Percentiles rank a stretch among this genome's conserved stretches.
These are phyloP conservation scores for Trichosporon ovoides DNA, from an alignment of 1,284 basidiomycete genomes.

Conservation along the genomic window DNA sequence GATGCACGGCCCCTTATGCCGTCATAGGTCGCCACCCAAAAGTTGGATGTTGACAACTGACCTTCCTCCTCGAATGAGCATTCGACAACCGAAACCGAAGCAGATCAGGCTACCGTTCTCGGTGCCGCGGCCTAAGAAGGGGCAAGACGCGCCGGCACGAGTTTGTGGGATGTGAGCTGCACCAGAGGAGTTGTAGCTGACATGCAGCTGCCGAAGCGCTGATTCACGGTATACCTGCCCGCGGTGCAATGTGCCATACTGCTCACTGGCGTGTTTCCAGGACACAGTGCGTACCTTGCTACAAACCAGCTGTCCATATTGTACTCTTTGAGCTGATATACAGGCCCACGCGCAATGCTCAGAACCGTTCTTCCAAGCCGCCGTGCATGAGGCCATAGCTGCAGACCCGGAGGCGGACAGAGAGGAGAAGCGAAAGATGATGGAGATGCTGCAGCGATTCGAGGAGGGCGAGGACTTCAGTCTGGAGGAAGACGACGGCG, in stretches of 20 bases:
- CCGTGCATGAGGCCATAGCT: conserved; percentile 37
- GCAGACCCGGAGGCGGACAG: conserved; percentile 30
- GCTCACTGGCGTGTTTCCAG: conserved; percentile 46
- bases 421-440: conserved; percentile 44
- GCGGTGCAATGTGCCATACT: conserved; percentile 47
- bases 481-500: conserved; percentile 32
- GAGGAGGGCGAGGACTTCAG: conserved; percentile 34
- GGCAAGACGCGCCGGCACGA: conserved; percentile 17
- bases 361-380: conserved; percentile 46
- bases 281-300: conserved; percentile 23
- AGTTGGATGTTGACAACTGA: not conserved
- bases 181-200: not conserved
- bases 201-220: conserved; percentile 37
- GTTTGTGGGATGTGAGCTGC: conserved; percentile 40
- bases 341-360: conserved; percentile 47
- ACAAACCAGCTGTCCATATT: no score
- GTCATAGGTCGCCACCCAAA: no score
- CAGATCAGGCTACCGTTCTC: conserved; percentile 43
- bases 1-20: no score
- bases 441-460: conserved; percentile 45
- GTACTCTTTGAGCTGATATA: conserved; percentile 10
- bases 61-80: conserved; percentile 26
- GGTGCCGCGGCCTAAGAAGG: conserved; percentile 35
- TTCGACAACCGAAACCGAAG: conserved; percentile 42
- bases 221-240: conserved; percentile 48